Conservation (phyloP, 768 basidiomycete species). For the Leccinum rimulosum region DNA sequence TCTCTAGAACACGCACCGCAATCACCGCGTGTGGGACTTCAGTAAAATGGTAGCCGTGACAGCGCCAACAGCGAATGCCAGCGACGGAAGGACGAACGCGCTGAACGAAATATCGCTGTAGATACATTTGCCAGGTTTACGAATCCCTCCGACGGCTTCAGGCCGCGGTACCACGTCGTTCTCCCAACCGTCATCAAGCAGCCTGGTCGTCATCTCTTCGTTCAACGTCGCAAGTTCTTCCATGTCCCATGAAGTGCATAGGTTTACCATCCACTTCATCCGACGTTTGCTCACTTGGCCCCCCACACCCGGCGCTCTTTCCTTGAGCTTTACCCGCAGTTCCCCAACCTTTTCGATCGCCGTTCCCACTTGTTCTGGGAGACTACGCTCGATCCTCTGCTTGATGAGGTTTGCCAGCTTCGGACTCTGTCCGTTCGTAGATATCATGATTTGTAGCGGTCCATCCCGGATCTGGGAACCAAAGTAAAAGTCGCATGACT, state of each 20-base stretch:
- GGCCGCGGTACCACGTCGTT: slow-evolving; percentile 47
- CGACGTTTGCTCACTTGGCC: slow-evolving; percentile 71
- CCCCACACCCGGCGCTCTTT: slow-evolving; percentile 80
- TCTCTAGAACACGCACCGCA: slow-evolving; percentile 2
- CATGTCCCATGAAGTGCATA: slow-evolving; percentile 85
- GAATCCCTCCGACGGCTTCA: slow-evolving; percentile 38
- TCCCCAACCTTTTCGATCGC: slow-evolving; percentile 80
- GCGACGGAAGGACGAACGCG: slow-evolving; percentile 27
- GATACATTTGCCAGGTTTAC: slow-evolving; percentile 8
- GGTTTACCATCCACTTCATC: slow-evolving; percentile 89
- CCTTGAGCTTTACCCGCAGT: slow-evolving; percentile 68
- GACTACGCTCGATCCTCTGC: slow-evolving; percentile 57
- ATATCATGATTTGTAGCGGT: slow-evolving; percentile 93
- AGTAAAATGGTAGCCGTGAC: slow-evolving; percentile 35
- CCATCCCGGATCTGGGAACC: slow-evolving; percentile 90
- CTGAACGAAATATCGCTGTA: slow-evolving; percentile 6
- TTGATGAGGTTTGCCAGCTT: slow-evolving; percentile 85
- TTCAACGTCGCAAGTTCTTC: slow-evolving; percentile 75
- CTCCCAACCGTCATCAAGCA: slow-evolving; percentile 90
- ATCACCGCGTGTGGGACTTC: slow-evolving; percentile 33
- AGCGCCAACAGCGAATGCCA: slow-evolving; percentile 45
- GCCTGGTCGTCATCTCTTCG: slow-evolving; percentile 54
- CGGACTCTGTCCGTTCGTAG: slow-evolving; percentile 91
- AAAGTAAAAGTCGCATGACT: slow-evolving; percentile 97
- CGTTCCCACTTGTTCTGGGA: slow-evolving; percentile 70